Conservation (phyloP, 192 early-diverging fungal species). For the Podila verticillata region DNA sequence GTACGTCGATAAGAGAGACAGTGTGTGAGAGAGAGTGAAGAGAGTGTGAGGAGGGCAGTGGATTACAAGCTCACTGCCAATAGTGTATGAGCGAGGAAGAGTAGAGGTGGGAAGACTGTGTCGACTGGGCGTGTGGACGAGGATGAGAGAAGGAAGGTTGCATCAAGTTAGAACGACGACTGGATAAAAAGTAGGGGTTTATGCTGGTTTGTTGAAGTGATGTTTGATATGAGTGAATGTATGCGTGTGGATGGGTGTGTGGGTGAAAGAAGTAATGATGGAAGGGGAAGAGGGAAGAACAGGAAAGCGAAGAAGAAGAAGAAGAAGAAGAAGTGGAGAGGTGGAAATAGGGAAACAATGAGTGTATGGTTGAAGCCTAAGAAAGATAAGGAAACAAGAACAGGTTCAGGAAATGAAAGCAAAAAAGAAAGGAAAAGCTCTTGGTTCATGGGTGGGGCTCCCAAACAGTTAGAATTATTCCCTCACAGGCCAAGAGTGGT, state of each 20-base stretch:
- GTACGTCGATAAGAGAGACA: no score
- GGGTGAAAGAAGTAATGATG: background rate
- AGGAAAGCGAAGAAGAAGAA: background rate
- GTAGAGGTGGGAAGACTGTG: slow-evolving; percentile 7
- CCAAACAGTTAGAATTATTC: no score
- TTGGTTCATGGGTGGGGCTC: no score
- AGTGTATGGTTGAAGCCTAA: background rate
- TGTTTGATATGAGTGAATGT: background rate
- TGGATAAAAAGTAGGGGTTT: background rate
- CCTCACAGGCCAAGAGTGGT: no score
- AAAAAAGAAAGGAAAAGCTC: background rate
- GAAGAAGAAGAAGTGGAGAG: background rate
- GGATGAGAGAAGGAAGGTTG: slow-evolving; percentile 29
- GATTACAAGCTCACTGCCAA: slow-evolving; percentile 31
- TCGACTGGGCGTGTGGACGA: slow-evolving; percentile 7
- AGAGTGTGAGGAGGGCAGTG: background rate
- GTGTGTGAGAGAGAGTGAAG: background rate
- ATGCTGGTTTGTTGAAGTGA: background rate
- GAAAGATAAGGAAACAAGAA: slow-evolving; percentile 6
- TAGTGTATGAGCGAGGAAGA: slow-evolving; percentile 42
- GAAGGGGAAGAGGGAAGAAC: background rate
- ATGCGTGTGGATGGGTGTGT: background rate
- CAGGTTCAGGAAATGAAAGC: background rate
- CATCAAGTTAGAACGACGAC: slow-evolving; percentile 34
- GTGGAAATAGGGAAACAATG: background rate